These are phyloP conservation scores for Pseudogymnoascus pannorum DNA, from an alignment of 2,329 filamentous ascomycete genomes.

Conservation along the genomic window DNA sequence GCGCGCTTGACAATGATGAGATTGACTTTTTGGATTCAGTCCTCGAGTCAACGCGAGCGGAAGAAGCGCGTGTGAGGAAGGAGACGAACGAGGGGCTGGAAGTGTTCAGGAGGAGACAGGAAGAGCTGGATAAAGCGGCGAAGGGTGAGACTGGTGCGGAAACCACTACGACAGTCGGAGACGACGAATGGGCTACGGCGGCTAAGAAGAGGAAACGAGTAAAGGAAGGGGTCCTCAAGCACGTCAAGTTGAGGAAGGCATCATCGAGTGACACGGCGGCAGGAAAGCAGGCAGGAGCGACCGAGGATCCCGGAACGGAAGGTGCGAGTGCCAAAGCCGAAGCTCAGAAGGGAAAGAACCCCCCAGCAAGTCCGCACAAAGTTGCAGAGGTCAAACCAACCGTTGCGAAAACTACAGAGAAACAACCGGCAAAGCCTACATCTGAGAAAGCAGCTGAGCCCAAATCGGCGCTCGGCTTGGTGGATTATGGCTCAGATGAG, in stretches of 20 bases:
- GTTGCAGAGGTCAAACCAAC: neutral
- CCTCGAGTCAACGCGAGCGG: conserved; percentile 39
- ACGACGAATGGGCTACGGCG: conserved; percentile 31
- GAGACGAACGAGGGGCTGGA: conserved; percentile 52
- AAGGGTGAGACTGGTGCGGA: conserved; percentile 16
- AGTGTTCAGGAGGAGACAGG: conserved; percentile 47
- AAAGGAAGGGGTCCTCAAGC: conserved; percentile 29
- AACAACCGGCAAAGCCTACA: neutral
- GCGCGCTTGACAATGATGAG: conserved; percentile 71
- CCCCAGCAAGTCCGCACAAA: neutral
- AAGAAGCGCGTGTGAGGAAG: conserved; percentile 45
- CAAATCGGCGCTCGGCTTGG: conserved; percentile 33
- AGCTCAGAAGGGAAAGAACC: neutral
- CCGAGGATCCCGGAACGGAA: neutral
- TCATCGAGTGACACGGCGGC: conserved; percentile 14
- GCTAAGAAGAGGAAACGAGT: conserved; percentile 34
- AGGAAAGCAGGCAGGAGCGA: neutral
- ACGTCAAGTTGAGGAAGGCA: conserved; percentile 26
- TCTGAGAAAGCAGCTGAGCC: neutral
- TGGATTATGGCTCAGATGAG: conserved; percentile 50
- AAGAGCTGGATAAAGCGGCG: conserved; percentile 25
- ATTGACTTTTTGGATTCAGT: conserved; percentile 65
- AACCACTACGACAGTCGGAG: conserved; percentile 15
- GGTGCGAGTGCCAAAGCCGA: neutral
- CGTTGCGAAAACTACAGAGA: neutral